Conservation (phyloP, 2,329 filamentous ascomycete species). For the Juglanconis oblonga region DNA sequence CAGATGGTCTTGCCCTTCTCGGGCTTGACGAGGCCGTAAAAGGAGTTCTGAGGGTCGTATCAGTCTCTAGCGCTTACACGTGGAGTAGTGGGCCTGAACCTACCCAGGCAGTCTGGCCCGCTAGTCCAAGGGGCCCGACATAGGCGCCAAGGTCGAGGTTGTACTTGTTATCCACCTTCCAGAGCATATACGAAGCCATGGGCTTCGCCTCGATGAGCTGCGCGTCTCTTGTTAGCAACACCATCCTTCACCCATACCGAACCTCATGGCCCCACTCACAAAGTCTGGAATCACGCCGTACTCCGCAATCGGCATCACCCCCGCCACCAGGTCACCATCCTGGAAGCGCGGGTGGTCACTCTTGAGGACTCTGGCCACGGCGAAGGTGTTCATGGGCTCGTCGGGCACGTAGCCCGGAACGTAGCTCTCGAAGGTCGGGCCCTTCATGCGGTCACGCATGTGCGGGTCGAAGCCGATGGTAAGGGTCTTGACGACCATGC, state of each 20-base stretch:
- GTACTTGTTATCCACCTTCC: conserved; percentile 62
- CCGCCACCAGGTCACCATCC: conserved; percentile 57
- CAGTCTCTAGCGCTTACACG: not conserved
- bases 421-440: conserved; percentile 15
- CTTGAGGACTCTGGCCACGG: conserved; percentile 14
- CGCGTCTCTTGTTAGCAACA: conserved; percentile 28
- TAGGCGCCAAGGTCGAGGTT: conserved; percentile 60
- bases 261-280: conserved; percentile 22
- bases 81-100: not conserved
- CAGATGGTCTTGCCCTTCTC: conserved; percentile 77
- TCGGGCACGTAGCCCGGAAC: conserved; percentile 9
- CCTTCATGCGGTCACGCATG: conserved; percentile 18
- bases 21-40: conserved; percentile 73
- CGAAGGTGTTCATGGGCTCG: conserved; percentile 14
- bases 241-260: not conserved
- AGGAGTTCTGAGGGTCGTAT: conserved; percentile 44
- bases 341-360: conserved; percentile 12
- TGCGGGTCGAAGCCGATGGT: conserved; percentile 17
- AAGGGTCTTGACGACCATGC: conserved; percentile 14
- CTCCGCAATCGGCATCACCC: conserved; percentile 55
- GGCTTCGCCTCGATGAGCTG: conserved; percentile 13
- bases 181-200: conserved; percentile 16
- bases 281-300: conserved; percentile 52
- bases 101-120: conserved; percentile 68
- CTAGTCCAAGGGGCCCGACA: conserved; percentile 72